Evolutionary conservation across 2,329 filamentous ascomycete genomes (phyloP).

Genomic region (Diaporthe vaccinii): DNA sequence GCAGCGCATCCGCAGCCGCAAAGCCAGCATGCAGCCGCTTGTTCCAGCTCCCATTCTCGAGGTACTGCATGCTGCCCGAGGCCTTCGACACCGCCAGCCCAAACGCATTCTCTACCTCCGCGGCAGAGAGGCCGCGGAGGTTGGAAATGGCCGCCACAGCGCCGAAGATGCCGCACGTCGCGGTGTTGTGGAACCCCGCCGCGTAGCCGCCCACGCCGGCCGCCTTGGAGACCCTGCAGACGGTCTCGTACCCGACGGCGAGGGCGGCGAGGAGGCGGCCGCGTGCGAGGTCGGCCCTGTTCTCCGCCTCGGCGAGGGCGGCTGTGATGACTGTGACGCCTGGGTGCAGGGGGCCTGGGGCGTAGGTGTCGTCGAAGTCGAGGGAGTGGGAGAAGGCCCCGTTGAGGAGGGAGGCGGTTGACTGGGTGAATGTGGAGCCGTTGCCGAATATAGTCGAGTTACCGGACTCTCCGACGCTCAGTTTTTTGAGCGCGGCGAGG

Average conservation of each 20-base stretch:
- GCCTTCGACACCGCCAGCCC: conserved; percentile 47
- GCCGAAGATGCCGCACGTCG: conserved; percentile 47
- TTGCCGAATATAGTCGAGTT: conserved; percentile 48
- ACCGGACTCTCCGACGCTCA: background rate
- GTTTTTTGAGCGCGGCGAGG: background rate
- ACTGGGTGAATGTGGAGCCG: conserved; percentile 50
- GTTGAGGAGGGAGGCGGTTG: conserved; percentile 57
- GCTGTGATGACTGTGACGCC: conserved; percentile 56
- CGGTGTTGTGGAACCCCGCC: conserved; percentile 48
- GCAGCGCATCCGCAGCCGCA: conserved; percentile 48
- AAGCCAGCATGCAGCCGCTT: conserved; percentile 49
- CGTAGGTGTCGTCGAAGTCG: conserved; percentile 61
- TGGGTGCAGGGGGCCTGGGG: conserved; percentile 55
- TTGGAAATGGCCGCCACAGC: conserved; percentile 46
- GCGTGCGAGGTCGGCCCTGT: conserved; percentile 4
- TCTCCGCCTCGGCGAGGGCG: conserved; percentile 46
- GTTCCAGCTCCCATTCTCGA: conserved; percentile 49
- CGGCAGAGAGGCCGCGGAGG: conserved; percentile 43
- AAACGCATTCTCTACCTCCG: conserved; percentile 44
- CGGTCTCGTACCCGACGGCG: conserved; percentile 48
- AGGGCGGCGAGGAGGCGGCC: conserved; percentile 37
- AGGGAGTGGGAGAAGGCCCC: conserved; percentile 57
- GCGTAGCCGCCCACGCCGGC: conserved; percentile 46
- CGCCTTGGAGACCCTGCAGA: conserved; percentile 45
- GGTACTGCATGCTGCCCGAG: conserved; percentile 49